Evolutionary conservation across 2,329 filamentous ascomycete species (phyloP), one percentile per base, ranked within the genome.

Genomic region (Beauveria sp.): DNA sequence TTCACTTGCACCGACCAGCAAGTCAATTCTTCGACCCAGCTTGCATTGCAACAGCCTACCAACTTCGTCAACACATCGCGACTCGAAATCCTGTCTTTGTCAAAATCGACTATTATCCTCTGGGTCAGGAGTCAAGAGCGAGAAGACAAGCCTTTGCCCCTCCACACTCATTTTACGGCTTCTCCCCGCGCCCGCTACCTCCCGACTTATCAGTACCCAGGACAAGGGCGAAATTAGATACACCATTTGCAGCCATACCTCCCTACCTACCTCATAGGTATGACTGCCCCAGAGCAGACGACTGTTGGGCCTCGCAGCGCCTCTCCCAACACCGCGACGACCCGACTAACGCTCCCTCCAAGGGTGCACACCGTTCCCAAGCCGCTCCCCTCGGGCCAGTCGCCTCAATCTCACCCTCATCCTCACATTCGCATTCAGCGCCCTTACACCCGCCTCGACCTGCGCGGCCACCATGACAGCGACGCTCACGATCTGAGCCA

Each of bases 401-500:
- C 58, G n/a, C 18, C 58, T 49, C 43, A 54, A 26, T 14, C 50
- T 40, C 50, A 53, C 26, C 16, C 49, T 47, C 58, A 55, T 22
- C 58, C 58, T 60, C 58, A 60, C 43, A 54, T 60, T 58, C 62
- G 62, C 26, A 54, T 63, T 28, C 58, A 60, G 50, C 57, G 62
- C 3, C 62, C 62, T 34, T 53, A 60, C 38, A 60, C 58, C 22
- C 62, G 58, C 28, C 22, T 51, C 5, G 58, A 63, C 40, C n/a
- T 63, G 53, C 58, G 62, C 26, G 43, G 49, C n/a, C 57, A 54
- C 7, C 55, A 60, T 40, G 62, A 62, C 22, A 22, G n/a, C 30
- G 50, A 59, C 50, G 49, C 47, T 12, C 47, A 59, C 30, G 43
- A 49, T 54, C 55, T 62, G 22, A 55, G 43, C 34, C 28, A n/a